Conservation (phyloP, 495 filamentous ascomycete species). For the Bathelium albidoporum region DNA sequence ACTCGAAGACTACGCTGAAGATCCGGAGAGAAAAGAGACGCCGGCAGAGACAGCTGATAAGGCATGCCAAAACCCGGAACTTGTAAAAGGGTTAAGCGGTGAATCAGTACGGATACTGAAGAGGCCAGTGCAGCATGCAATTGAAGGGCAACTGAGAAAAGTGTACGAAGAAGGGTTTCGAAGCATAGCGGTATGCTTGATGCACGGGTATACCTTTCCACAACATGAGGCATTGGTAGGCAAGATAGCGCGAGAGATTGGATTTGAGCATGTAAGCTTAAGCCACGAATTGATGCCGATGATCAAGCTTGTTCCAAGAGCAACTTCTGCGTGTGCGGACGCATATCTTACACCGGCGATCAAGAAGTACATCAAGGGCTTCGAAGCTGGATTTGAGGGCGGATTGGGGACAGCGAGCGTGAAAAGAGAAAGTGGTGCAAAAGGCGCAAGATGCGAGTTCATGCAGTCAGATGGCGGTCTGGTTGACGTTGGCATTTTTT, state of each 20-base stretch:
- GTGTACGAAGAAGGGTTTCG: conserved; percentile 52
- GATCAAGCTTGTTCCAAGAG: conserved; percentile 81
- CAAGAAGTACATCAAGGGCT: conserved; percentile 87
- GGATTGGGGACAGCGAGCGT: conserved; percentile 60
- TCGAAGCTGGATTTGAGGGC: conserved; percentile 63
- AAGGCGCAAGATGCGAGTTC: conserved; percentile 63
- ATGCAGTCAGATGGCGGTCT: conserved; percentile 81
- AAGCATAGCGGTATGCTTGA: conserved; percentile 67
- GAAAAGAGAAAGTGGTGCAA: conserved; percentile 42
- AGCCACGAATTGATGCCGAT: conserved; percentile 82
- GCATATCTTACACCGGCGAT: conserved; percentile 95
- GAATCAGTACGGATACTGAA: conserved; percentile 60
- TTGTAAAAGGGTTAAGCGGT: conserved; percentile 57
- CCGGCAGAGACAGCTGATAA: conserved; percentile 39
- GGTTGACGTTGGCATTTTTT: conserved; percentile 65
- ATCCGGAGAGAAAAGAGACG: conserved; percentile 51
- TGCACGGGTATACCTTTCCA: conserved; percentile 75
- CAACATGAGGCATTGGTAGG: conserved; percentile 62
- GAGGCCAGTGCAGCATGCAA: conserved; percentile 42
- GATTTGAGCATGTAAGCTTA: conserved; percentile 64
- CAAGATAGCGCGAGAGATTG: conserved; percentile 57
- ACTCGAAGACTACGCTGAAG: conserved; percentile 78
- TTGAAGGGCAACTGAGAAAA: conserved; percentile 45
- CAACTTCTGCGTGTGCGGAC: conserved; percentile 88
- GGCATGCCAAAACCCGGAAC: conserved; percentile 36